Percentiles rank a stretch among this genome's conserved stretches.
Conservation (phyloP, 2,329 filamentous ascomycete genomes). For the Pseudocercospora macadamiae region DNA sequence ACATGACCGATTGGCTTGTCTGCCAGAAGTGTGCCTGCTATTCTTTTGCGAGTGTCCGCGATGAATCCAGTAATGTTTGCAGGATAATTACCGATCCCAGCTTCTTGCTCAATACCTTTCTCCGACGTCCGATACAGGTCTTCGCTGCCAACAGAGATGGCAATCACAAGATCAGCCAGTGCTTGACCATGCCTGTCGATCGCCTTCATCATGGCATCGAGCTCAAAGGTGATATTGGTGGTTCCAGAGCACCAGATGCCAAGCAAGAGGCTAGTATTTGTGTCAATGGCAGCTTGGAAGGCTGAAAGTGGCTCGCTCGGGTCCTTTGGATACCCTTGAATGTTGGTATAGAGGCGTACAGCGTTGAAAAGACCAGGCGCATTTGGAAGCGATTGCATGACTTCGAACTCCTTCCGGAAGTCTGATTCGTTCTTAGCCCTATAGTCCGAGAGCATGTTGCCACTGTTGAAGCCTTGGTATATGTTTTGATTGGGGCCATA, state of each 20-base stretch:
- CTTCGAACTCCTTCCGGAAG: conserved; percentile 69
- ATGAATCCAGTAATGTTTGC: conserved; percentile 70
- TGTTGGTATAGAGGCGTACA: conserved; percentile 71
- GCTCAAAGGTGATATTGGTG: conserved; percentile 68
- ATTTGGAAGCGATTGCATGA: conserved; percentile 64
- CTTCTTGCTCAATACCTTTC: conserved; percentile 65
- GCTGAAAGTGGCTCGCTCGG: conserved; percentile 65
- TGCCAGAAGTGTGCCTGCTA: conserved; percentile 62
- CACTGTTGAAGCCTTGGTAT: conserved; percentile 21
- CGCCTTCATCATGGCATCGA: conserved; percentile 70
- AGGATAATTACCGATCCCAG: conserved; percentile 64
- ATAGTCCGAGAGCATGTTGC: conserved; percentile 14
- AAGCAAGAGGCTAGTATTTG: conserved; percentile 75
- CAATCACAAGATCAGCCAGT: conserved; percentile 64
- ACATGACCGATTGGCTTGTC: conserved; percentile 74
- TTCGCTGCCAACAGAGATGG: conserved; percentile 85
- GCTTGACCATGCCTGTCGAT: conserved; percentile 68
- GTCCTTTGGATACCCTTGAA: conserved; percentile 50
- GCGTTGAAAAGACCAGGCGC: conserved; percentile 65
- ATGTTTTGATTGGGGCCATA: neutral
- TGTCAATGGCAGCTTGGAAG: conserved; percentile 80
- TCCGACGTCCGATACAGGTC: conserved; percentile 71
- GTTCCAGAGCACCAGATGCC: conserved; percentile 69
- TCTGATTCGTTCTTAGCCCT: conserved; percentile 33
- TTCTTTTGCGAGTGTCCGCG: conserved; percentile 64